Evolutionary conservation across 2,329 filamentous ascomycete species (phyloP).

Genomic region (Coniochaeta prunicola): DNA sequence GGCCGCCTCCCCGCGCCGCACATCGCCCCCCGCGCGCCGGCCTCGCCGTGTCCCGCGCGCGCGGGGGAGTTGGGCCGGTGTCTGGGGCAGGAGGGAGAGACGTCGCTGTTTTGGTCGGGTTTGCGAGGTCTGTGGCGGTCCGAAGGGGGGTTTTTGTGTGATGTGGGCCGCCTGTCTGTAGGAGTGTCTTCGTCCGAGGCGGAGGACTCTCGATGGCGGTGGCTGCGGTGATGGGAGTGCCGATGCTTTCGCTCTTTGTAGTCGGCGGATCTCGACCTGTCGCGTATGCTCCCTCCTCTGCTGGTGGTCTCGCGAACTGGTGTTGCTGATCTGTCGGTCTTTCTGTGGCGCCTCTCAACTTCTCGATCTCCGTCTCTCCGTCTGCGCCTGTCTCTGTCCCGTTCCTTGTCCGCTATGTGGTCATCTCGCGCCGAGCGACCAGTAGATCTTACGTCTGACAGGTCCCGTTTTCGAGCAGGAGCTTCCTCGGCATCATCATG

Average conservation of each 20-base stretch:
- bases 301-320: conserved; percentile 1
- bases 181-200: background rate
- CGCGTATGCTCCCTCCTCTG: background rate
- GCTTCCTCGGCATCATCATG: background rate
- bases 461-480: background rate
- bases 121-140: background rate
- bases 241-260: conserved; percentile 2
- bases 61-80: too few species aligned
- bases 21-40: too few species aligned
- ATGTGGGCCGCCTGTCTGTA: background rate
- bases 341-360: background rate
- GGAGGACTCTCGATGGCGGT: background rate
- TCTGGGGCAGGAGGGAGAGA: too few species aligned
- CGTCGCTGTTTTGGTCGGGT: background rate
- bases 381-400: conserved; percentile 3
- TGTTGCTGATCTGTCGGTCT: conserved; percentile 4
- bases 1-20: too few species aligned
- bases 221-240: conserved; percentile 1
- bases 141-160: background rate
- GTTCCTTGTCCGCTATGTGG: background rate
- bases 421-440: background rate
- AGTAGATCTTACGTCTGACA: too few species aligned
- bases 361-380: conserved; percentile 2
- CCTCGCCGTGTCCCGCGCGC: too few species aligned
- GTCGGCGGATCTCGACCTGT: conserved; percentile 1